A percentile compares a stretch with the other conserved stretches of the same genome.
phyloP scores from a whole-genome alignment of 768 basidiomycete genomes.

The Phlegmacium glaucopus region DNA sequence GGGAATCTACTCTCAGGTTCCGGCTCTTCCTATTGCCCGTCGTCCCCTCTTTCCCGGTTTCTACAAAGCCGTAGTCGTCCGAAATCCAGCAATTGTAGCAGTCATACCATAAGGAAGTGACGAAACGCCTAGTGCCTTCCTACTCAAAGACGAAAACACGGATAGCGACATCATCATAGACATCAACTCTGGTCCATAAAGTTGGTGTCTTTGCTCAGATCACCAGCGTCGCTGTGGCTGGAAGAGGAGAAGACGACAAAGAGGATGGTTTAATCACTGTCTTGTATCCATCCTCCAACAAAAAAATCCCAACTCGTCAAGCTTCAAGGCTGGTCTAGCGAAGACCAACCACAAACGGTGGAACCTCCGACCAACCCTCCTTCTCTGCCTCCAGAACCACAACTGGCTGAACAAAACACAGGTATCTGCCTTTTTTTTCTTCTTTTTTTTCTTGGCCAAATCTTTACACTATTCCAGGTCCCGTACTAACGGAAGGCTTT shows the following conservation, averaged over 20 bases:
- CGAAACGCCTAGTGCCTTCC: constrained; percentile 93
- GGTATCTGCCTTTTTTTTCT: too few species aligned
- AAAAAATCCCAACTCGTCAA: too few species aligned
- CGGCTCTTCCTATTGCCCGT: constrained; percentile 92
- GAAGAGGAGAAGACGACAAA: constrained; percentile 58
- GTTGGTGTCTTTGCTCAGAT: constrained; percentile 98
- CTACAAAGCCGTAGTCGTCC: constrained; percentile 96
- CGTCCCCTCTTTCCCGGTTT: constrained; percentile 96
- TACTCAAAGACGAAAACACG: constrained; percentile 89
- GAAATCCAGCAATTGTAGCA: constrained; percentile 85
- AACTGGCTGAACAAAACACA: too few species aligned
- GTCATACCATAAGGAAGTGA: constrained; percentile 97
- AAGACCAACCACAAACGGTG: constrained; percentile 40
- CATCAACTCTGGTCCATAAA: constrained; percentile 79
- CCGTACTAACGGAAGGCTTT: constrained; percentile 83
- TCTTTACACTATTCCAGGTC: constrained; percentile 33
- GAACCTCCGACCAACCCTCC: constrained; percentile 48
- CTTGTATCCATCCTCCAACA: constrained; percentile 89
- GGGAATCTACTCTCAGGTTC: constrained; percentile 87
- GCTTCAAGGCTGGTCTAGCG: constrained; percentile 65
- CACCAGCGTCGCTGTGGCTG: constrained; percentile 73
- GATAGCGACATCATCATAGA: constrained; percentile 93
- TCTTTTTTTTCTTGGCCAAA: too few species aligned
- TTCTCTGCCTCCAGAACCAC: too few species aligned
- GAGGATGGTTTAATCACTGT: constrained; percentile 94